A percentile compares a stretch with the other conserved stretches of the same genome.
phyloP scores from a whole-genome alignment of 805 yeast species.

The Ogataea methanolica region DNA sequence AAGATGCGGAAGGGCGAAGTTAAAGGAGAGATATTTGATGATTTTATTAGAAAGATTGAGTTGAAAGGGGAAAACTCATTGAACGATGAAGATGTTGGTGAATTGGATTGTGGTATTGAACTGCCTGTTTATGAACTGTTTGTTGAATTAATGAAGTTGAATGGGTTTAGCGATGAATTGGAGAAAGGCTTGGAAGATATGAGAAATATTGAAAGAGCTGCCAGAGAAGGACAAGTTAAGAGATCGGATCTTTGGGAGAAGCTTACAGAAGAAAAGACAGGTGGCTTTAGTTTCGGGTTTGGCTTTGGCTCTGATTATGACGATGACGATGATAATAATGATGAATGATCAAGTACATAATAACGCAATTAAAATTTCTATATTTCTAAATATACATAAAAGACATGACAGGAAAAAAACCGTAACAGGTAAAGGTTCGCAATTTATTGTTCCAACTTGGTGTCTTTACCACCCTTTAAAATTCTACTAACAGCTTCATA shows the following conservation, averaged over 20 bases:
- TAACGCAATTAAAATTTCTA: neutral
- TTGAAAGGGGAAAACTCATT: constrained; percentile 13
- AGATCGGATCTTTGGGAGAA: constrained; percentile 52
- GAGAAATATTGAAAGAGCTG: constrained; percentile 30
- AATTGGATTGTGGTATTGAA: constrained; percentile 28
- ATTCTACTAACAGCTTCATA: constrained; percentile 62
- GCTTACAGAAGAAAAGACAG: constrained; percentile 16
- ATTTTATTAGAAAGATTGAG: neutral
- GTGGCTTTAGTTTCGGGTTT: constrained; percentile 33
- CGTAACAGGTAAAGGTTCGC: no score
- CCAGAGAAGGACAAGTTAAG: constrained; percentile 25
- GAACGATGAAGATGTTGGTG: constrained; percentile 64
- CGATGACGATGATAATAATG: neutral
- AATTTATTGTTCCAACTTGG: no score
- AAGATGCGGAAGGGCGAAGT: constrained; percentile 20
- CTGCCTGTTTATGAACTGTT: constrained; percentile 65
- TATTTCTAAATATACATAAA: neutral
- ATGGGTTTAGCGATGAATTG: constrained; percentile 35
- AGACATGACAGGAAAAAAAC: neutral
- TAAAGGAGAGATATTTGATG: constrained; percentile 5
- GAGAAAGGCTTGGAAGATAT: constrained; percentile 32
- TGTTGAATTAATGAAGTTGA: constrained; percentile 40
- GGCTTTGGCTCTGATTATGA: constrained; percentile 10
- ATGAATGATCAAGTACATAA: neutral
- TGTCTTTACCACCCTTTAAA: constrained; percentile 1